Base-by-base conservation (phyloP, 768 basidiomycete genomes). In the Auriscalpium microsporum region DNA sequence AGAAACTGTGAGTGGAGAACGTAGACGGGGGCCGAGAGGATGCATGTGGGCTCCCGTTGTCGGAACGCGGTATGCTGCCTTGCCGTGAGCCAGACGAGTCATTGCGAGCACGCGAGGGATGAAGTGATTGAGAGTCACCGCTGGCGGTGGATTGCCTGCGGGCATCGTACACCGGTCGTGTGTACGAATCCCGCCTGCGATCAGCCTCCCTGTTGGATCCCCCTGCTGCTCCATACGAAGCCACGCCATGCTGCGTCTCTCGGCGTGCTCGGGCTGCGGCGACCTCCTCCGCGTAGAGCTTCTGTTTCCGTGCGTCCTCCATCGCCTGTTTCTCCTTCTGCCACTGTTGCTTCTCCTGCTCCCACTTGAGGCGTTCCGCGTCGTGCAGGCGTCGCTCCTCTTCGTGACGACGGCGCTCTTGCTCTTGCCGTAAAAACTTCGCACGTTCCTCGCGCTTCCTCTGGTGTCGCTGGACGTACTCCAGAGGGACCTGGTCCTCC, bases 361-460 rank as follows among this genome's bases (percentile, higher is more conserved):
- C 75, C 58, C 77, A 72, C 49, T 65, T 68, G 56, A 67, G 69
- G 46, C 76, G 73, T 61, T 78, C 75, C 45, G 72, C 76, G 38
- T 74, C 73, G 52, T 68, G 63, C 51, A 62, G 69, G 23, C 58
- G 63, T 55, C 65, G 62, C 57, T 78, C 78, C 40, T 74, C 75
- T 60, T 78, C 78, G 44, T 72, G 68, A 38, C 71, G 69, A 33
- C 84, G 77, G 53, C 74, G 75, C 58, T 80, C 74, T 58, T 79
- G 78, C 62, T 86, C 80, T 66, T 76, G 76, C 46, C 74, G 77
- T 62, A 86, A 68, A 56, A 86, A 84, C 47, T 68, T 77, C 45
- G 80, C 81, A 69, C 84, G 84, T 68, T 83, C 80, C 69, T 84
- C 84, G 45, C 82, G 81, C 60, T 78, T 79, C 72, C 81, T 83